phyloP scores from a whole-genome alignment of 169 alveolate genomes.

The Cryptosporidium parvum region DNA sequence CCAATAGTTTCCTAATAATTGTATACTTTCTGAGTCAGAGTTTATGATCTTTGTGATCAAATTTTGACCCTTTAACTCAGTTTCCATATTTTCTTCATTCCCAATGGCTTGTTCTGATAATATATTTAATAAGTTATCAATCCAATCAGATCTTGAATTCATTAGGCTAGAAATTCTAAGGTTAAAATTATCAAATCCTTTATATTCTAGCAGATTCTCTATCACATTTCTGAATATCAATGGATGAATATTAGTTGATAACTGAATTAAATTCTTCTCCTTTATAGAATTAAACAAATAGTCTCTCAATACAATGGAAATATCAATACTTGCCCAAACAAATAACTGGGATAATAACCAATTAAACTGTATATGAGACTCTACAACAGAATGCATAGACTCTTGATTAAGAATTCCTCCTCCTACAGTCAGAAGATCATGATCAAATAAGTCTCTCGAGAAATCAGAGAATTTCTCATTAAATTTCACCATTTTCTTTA shows the following conservation, averaged over 20 bases:
- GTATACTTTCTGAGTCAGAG: slow-evolving; percentile 39
- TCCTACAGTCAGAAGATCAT: background rate
- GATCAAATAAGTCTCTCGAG: slow-evolving; percentile 21
- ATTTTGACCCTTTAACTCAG: background rate
- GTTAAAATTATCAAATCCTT: background rate
- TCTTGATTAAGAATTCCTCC: background rate
- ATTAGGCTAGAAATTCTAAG: background rate
- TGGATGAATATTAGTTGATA: slow-evolving; percentile 23
- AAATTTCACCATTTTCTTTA: slow-evolving; percentile 13
- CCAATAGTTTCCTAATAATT: slow-evolving; percentile 41
- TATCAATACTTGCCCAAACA: slow-evolving; percentile 68
- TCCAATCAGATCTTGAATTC: slow-evolving; percentile 1
- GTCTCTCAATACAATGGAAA: slow-evolving; percentile 16
- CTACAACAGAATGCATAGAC: slow-evolving; percentile 31
- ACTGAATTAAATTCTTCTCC: background rate
- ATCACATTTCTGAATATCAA: slow-evolving; percentile 14
- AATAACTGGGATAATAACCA: slow-evolving; percentile 64
- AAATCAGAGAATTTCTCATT: slow-evolving; percentile 26
- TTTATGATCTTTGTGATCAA: slow-evolving; percentile 14
- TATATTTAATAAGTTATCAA: background rate
- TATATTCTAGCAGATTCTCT: slow-evolving; percentile 20
- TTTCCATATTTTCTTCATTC: background rate
- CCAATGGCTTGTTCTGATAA: background rate
- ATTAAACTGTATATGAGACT: slow-evolving; percentile 30
- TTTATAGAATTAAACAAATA: slow-evolving; percentile 5